These are phyloP conservation scores for Zopfia rhizophila DNA, from an alignment of 2,329 filamentous ascomycete species.

Conservation along the genomic window DNA sequence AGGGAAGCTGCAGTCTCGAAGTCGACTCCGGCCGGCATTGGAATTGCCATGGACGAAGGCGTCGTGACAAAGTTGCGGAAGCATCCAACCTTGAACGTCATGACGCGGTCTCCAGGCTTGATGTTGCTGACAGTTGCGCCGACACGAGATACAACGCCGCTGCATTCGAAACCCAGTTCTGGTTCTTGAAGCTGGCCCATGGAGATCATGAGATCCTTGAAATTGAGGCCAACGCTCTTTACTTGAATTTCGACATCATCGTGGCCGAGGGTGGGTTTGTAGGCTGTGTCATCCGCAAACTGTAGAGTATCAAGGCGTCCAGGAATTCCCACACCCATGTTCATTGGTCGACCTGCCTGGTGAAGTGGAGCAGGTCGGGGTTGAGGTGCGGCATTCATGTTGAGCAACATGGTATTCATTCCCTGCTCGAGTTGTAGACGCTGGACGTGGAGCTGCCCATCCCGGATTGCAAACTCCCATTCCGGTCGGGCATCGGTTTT, in stretches of 20 bases:
- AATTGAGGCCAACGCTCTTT: constrained; percentile 25
- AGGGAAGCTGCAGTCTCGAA: constrained; percentile 21
- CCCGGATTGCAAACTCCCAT: constrained; percentile 1
- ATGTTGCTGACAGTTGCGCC: not conserved
- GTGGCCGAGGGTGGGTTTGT: not conserved
- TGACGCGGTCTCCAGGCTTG: constrained; percentile 11
- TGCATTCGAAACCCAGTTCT: constrained; percentile 11
- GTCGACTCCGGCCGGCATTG: not conserved
- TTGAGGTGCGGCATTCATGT: too few species aligned
- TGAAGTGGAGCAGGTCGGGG: too few species aligned
- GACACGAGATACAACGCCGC: constrained; percentile 10
- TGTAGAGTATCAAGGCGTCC: not conserved
- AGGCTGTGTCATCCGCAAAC: not conserved
- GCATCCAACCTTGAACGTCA: not conserved
- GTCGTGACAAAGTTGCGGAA: not conserved
- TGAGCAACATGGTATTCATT: too few species aligned
- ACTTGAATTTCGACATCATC: constrained; percentile 41
- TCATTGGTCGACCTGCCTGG: too few species aligned
- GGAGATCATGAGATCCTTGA: constrained; percentile 15
- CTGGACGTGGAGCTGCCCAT: not conserved
- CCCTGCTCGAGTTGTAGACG: too few species aligned
- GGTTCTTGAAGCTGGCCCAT: constrained; percentile 36
- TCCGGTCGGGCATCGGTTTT: too few species aligned
- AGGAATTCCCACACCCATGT: too few species aligned
- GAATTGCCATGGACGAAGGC: not conserved